Evolutionary conservation across 2,329 filamentous ascomycete species (phyloP).

Genomic region (Boeremia exigua): DNA sequence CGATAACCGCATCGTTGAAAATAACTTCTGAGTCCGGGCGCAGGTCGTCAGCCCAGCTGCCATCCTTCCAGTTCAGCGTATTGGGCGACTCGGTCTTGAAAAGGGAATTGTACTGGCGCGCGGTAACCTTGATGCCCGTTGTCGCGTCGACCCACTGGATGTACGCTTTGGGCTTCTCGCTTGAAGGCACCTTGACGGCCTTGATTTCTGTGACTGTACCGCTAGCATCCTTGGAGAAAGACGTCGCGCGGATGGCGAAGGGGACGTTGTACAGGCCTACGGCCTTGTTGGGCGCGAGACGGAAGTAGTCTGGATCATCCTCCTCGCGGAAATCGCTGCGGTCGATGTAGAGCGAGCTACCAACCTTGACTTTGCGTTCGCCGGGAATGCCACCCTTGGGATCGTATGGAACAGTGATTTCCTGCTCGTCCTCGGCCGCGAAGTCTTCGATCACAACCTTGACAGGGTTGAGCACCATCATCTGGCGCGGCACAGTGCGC

Average conservation of each 20-base stretch:
- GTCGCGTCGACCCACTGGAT: constrained; percentile 89
- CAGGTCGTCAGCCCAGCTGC: constrained; percentile 82
- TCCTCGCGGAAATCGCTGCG: constrained; percentile 77
- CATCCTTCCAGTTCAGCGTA: constrained; percentile 68
- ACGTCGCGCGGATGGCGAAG: constrained; percentile 71
- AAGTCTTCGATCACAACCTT: constrained; percentile 82
- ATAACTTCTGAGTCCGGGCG: constrained; percentile 83
- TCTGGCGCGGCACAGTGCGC: constrained; percentile 82
- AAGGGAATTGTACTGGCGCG: constrained; percentile 78
- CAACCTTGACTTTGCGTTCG: constrained; percentile 67
- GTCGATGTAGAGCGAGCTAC: constrained; percentile 84
- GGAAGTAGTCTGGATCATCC: constrained; percentile 77
- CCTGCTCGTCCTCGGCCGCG: constrained; percentile 69
- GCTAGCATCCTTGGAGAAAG: constrained; percentile 70
- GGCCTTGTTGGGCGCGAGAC: constrained; percentile 74
- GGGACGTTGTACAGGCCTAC: constrained; percentile 76
- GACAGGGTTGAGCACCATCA: constrained; percentile 87
- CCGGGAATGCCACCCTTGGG: constrained; percentile 71
- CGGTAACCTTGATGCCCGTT: constrained; percentile 65
- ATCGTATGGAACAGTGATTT: constrained; percentile 77
- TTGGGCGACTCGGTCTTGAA: constrained; percentile 89
- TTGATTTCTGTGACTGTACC: constrained; percentile 71
- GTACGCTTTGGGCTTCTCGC: constrained; percentile 70
- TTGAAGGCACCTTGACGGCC: constrained; percentile 69
- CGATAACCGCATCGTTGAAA: constrained; percentile 79